A percentile compares a stretch with the other conserved stretches of the same genome.
Conservation (phyloP, 371 early-diverging fungal genomes). For the Mortierella sp. region DNA sequence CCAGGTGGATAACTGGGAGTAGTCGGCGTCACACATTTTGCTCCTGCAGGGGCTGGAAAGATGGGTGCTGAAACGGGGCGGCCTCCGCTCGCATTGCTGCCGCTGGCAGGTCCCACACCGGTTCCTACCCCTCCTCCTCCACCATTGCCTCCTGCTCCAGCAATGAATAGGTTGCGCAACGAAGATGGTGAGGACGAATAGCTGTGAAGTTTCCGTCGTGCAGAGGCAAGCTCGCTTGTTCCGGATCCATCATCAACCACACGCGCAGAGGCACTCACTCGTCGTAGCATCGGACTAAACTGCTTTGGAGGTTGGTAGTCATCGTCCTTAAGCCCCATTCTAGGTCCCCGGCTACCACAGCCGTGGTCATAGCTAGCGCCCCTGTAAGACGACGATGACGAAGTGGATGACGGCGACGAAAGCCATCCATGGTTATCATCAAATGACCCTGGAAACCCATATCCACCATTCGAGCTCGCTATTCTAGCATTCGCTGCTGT, state of each 20-base stretch:
- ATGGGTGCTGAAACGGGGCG: no score
- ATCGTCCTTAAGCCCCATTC: constrained; percentile 6
- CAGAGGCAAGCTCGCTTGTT: constrained; percentile 8
- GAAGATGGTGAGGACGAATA: constrained; percentile 28
- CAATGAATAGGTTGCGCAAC: constrained; percentile 16
- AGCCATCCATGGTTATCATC: constrained; percentile 3
- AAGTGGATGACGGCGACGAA: background rate
- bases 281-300: constrained; percentile 12
- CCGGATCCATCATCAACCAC: constrained; percentile 18
- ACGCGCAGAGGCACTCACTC: constrained; percentile 15
- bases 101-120: no score
- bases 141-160: no score
- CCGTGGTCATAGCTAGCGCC: no score
- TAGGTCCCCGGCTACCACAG: background rate
- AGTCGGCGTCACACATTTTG: no score
- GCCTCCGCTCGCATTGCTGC: no score
- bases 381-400: background rate
- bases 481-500: constrained; percentile 35
- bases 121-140: no score
- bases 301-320: constrained; percentile 9
- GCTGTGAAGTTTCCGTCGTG: constrained; percentile 23
- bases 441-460: constrained; percentile 8
- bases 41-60: no score
- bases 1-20: no score
- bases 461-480: constrained; percentile 7